These are phyloP conservation scores for thale cress (Arabidopsis thaliana) DNA, from an alignment of 345 rosid genomes.

Conservation along the genomic window DNA sequence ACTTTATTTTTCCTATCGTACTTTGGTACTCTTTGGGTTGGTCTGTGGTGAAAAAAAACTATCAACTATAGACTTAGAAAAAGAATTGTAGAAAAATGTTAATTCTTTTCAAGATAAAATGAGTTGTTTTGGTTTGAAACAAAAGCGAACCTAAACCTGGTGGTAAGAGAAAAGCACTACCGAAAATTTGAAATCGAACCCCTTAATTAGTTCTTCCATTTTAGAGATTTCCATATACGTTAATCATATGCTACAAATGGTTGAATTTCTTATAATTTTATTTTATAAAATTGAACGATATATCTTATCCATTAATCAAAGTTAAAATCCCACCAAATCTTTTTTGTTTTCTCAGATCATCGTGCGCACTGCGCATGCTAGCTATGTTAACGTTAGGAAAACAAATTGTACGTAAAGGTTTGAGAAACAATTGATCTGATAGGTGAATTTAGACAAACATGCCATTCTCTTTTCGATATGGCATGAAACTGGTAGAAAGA, in stretches of 20 bases:
- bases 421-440: conserved; percentile 2
- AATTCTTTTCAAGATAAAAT: not conserved
- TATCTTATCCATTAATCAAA: not conserved
- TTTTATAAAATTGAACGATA: not conserved
- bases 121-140: conserved; percentile 13
- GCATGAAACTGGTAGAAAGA: not conserved
- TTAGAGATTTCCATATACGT: not conserved
- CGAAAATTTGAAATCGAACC: not conserved
- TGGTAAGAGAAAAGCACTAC: not conserved
- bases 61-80: not conserved
- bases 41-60: not conserved
- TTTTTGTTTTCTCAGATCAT: conserved; percentile 5
- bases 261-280: not conserved
- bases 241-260: not conserved
- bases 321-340: conserved; percentile 8
- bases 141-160: not conserved
- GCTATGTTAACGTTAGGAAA: not conserved
- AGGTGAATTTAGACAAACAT: not conserved
- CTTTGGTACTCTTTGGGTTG: conserved; percentile 5
- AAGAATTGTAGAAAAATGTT: not conserved
- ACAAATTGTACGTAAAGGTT: not conserved
- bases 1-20: not conserved
- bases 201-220: not conserved
- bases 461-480: not conserved
- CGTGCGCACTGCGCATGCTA: not conserved